A percentile compares a stretch with the other conserved stretches of the same genome.
These are phyloP conservation scores for Argentina anserina DNA, from an alignment of 306 rosid genomes.

Conservation along the genomic window DNA sequence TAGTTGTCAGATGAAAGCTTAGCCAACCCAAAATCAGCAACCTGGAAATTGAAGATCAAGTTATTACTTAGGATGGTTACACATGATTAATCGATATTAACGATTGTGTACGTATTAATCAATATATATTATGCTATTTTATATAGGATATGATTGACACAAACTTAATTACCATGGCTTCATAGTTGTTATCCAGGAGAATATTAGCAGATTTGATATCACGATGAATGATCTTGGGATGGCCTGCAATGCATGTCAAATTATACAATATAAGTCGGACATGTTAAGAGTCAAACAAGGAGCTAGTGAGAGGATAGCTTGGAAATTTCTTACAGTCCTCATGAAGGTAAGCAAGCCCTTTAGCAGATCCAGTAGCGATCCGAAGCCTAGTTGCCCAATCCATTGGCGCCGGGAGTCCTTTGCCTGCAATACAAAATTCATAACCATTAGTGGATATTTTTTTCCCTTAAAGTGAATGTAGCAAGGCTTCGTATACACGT, in stretches of 20 bases:
- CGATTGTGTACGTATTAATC: not conserved
- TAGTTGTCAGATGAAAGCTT: conserved; percentile 65
- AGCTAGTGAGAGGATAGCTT: not conserved
- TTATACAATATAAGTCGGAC: not conserved
- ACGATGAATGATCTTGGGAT: conserved; percentile 84
- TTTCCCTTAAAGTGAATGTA: not conserved
- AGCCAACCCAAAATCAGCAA: conserved; percentile 95
- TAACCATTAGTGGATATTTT: not conserved
- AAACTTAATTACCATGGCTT: conserved; percentile 62
- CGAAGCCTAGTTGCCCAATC: conserved; percentile 68
- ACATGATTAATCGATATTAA: not conserved
- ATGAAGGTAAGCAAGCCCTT: conserved; percentile 86
- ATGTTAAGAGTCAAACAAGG: not conserved
- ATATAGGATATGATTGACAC: not conserved
- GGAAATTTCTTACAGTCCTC: conserved; percentile 67
- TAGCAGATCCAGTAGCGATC: conserved; percentile 77
- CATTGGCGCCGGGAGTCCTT: conserved; percentile 51
- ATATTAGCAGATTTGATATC: conserved; percentile 85
- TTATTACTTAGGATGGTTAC: not conserved
- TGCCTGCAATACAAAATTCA: conserved; percentile 32
- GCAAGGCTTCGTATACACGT: not conserved
- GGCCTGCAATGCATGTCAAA: conserved; percentile 43
- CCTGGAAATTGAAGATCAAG: conserved; percentile 33
- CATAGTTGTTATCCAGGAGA: conserved; percentile 69
- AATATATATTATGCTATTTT: not conserved